Evolutionary conservation across 176 grass and related monocot genomes (phyloP).

Genomic region (Tillandsia leiboldiana): DNA sequence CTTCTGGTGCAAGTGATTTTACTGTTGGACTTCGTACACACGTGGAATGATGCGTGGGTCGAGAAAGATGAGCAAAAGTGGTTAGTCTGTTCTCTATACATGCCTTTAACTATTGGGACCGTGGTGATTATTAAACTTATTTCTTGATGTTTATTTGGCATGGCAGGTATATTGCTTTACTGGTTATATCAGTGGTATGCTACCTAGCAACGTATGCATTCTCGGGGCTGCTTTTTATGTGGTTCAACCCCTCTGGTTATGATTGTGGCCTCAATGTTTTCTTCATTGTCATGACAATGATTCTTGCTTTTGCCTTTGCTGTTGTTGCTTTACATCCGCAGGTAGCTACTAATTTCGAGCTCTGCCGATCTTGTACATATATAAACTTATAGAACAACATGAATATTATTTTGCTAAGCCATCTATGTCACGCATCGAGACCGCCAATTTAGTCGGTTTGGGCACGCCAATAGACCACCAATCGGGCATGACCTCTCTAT

Average conservation of each 20-base stretch:
- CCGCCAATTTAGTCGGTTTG: too few species aligned
- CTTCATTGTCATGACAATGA: constrained; percentile 87
- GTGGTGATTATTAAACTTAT: constrained; percentile 16
- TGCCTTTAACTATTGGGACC: constrained; percentile 8
- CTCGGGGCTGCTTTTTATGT: constrained; percentile 77
- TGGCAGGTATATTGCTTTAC: constrained; percentile 78
- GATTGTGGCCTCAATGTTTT: constrained; percentile 92
- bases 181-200: constrained; percentile 62
- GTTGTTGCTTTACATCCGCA: constrained; percentile 78
- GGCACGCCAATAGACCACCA: too few species aligned
- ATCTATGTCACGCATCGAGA: not conserved
- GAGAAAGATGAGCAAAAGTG: constrained; percentile 98
- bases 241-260: constrained; percentile 90
- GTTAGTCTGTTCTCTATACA: constrained; percentile 23
- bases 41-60: constrained; percentile 94
- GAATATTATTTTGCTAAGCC: not conserved
- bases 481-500: too few species aligned
- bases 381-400: not conserved
- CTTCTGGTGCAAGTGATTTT: constrained; percentile 92
- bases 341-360: constrained; percentile 29
- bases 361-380: not conserved
- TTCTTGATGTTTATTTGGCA: constrained; percentile 18
- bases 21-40: constrained; percentile 79
- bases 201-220: constrained; percentile 71
- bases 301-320: constrained; percentile 82